Percentiles rank a stretch among this genome's conserved stretches.
Conservation (phyloP, 495 filamentous ascomycete genomes). For the Xylaria castorea region DNA sequence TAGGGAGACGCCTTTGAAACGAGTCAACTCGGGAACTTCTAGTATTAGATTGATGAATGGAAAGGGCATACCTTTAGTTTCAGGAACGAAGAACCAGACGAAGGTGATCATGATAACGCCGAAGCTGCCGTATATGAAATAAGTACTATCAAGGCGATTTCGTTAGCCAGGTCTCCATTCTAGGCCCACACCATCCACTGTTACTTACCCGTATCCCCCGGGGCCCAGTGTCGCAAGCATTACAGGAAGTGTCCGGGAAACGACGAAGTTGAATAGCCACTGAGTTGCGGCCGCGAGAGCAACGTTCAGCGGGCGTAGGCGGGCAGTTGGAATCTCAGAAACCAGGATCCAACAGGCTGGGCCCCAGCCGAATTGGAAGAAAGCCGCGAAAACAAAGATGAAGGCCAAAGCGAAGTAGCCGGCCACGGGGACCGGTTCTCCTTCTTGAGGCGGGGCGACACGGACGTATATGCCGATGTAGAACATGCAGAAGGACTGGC, state of each 20-base stretch:
- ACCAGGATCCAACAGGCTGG: slow-evolving; percentile 82
- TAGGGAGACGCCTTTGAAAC: slow-evolving; percentile 36
- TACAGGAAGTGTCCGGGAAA: slow-evolving; percentile 65
- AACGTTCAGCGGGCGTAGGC: slow-evolving; percentile 74
- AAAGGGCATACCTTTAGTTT: slow-evolving; percentile 68
- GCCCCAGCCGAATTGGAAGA: slow-evolving; percentile 83
- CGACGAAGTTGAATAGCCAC: slow-evolving; percentile 76
- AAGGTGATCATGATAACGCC: slow-evolving; percentile 72
- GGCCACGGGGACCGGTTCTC: slow-evolving; percentile 40
- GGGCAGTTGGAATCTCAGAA: slow-evolving; percentile 74
- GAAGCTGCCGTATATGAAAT: slow-evolving; percentile 65
- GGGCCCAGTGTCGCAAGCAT: slow-evolving; percentile 70
- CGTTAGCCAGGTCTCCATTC: slow-evolving; percentile 15
- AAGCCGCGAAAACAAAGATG: slow-evolving; percentile 76
- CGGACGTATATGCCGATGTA: slow-evolving; percentile 83
- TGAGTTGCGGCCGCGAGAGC: slow-evolving; percentile 72
- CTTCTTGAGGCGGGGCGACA: slow-evolving; percentile 66
- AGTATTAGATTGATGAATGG: slow-evolving; percentile 43
- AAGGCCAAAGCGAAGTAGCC: slow-evolving; percentile 73
- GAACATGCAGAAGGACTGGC: slow-evolving; percentile 73
- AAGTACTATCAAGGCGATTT: slow-evolving; percentile 45
- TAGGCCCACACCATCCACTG: neutral
- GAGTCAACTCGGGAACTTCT: slow-evolving; percentile 37
- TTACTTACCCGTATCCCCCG: slow-evolving; percentile 61
- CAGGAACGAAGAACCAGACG: slow-evolving; percentile 74